phyloP scores from a whole-genome alignment of 371 early-diverging fungal genomes.

The Basidiobolus meristosporus region DNA sequence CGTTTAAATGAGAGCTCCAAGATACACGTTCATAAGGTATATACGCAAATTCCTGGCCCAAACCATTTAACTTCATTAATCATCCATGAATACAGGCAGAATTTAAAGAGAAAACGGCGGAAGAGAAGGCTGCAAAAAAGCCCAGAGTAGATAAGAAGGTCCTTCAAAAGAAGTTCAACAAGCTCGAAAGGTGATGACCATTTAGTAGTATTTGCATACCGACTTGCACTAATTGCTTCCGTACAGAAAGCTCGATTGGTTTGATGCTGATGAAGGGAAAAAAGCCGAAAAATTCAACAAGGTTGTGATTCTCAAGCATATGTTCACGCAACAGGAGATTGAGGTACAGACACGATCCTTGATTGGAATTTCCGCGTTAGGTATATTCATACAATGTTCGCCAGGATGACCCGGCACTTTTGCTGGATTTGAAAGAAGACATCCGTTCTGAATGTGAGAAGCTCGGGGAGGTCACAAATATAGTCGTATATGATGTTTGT shows the following conservation, averaged over 20 bases:
- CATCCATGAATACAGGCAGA: conserved; percentile 20
- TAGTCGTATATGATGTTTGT: conserved; percentile 68
- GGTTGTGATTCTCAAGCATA: conserved; percentile 77
- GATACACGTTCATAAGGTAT: conserved; percentile 50
- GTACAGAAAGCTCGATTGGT: conserved; percentile 79
- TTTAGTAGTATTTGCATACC: neutral
- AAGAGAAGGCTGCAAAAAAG: conserved; percentile 10
- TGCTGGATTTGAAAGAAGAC: conserved; percentile 84
- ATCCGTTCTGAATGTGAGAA: conserved; percentile 84
- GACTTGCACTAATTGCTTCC: neutral
- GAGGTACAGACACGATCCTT: conserved; percentile 23
- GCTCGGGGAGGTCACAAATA: conserved; percentile 81
- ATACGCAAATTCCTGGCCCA: no score
- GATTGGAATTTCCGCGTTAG: neutral
- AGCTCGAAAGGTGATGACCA: conserved; percentile 40
- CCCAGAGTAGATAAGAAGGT: conserved; percentile 29
- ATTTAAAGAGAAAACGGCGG: conserved; percentile 27
- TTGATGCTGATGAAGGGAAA: conserved; percentile 52
- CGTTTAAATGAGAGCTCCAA: conserved; percentile 32
- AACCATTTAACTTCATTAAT: neutral
- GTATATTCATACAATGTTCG: neutral
- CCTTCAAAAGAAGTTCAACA: conserved; percentile 45
- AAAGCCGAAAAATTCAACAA: conserved; percentile 54
- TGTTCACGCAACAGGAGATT: conserved; percentile 79
- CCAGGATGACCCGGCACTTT: conserved; percentile 64